Percentiles rank a stretch among this genome's conserved stretches.
Evolutionary conservation across 345 rosid species (phyloP).

Genomic region (Arabis hirsuta): DNA sequence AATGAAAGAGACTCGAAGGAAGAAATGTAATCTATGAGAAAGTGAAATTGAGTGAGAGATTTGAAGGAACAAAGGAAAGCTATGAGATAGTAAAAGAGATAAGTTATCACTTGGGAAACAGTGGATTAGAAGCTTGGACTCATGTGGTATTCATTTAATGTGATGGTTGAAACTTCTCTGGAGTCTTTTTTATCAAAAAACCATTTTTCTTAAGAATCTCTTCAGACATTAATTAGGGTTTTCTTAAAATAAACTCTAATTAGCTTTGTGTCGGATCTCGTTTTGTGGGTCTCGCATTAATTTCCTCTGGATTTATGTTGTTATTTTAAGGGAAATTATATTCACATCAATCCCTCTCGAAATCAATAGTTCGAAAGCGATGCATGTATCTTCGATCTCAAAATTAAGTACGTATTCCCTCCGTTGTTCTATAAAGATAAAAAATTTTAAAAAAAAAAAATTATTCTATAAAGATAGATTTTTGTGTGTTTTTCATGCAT

Average conservation of each 20-base stretch:
- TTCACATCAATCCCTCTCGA: conserved; percentile 23
- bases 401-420: not conserved
- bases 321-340: conserved; percentile 34
- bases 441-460: too few relatives aligned
- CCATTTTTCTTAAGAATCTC: conserved; percentile 43
- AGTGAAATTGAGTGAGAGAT: not conserved
- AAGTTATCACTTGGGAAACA: conserved; percentile 46
- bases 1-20: too few relatives aligned
- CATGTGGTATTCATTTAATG: conserved; percentile 73
- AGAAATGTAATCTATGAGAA: too few relatives aligned
- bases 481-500: too few relatives aligned
- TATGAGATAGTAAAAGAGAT: conserved; percentile 40
- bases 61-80: conserved; percentile 14
- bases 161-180: conserved; percentile 50
- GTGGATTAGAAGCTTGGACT: conserved; percentile 64
- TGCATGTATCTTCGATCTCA: conserved; percentile 32
- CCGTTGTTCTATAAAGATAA: too few relatives aligned
- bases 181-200: conserved; percentile 37
- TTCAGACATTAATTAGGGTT: conserved; percentile 46
- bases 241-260: conserved; percentile 35
- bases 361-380: conserved; percentile 33
- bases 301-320: conserved; percentile 42
- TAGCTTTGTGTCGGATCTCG: conserved; percentile 64
- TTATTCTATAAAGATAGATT: too few relatives aligned
- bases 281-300: conserved; percentile 50